Evolutionary conservation across 306 rosid genomes (phyloP).

Genomic region (Chamaecrista fasciculata): DNA sequence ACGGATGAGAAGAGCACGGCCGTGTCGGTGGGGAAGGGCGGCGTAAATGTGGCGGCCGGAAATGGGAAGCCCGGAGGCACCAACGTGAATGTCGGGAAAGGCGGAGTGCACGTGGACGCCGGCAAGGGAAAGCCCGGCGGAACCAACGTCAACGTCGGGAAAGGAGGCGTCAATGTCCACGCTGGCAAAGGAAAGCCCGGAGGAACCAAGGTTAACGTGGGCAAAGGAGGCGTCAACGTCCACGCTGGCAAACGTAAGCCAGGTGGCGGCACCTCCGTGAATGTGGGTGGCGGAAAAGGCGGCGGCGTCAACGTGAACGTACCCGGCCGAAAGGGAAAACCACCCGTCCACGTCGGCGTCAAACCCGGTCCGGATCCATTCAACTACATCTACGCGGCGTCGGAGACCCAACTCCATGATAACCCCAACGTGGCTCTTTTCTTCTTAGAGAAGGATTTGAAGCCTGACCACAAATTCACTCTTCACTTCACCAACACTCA

Average conservation of each 20-base stretch:
- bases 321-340: conserved; percentile 54
- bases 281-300: conserved; percentile 54
- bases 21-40: conserved; percentile 54
- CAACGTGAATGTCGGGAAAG: conserved; percentile 46
- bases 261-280: conserved; percentile 47
- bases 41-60: conserved; percentile 40
- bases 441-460: conserved; percentile 66
- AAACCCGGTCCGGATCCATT: conserved; percentile 40
- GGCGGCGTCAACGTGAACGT: conserved; percentile 60
- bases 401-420: conserved; percentile 54
- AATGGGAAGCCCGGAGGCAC: conserved; percentile 46
- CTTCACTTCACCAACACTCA: conserved; percentile 48
- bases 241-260: conserved; percentile 41
- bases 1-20: conserved; percentile 57
- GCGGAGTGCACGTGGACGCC: conserved; percentile 43
- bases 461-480: conserved; percentile 37
- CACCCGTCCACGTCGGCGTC: conserved; percentile 51
- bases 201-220: conserved; percentile 43
- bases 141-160: conserved; percentile 50
- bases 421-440: conserved; percentile 57
- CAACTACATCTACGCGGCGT: background rate
- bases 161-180: conserved; percentile 46
- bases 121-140: conserved; percentile 43
- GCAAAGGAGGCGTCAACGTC: conserved; percentile 50
- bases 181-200: conserved; percentile 44